These are phyloP conservation scores for Pseudognaphalium luteoalbum DNA, from an alignment of 129 eudicot genomes.

Conservation along the genomic window DNA sequence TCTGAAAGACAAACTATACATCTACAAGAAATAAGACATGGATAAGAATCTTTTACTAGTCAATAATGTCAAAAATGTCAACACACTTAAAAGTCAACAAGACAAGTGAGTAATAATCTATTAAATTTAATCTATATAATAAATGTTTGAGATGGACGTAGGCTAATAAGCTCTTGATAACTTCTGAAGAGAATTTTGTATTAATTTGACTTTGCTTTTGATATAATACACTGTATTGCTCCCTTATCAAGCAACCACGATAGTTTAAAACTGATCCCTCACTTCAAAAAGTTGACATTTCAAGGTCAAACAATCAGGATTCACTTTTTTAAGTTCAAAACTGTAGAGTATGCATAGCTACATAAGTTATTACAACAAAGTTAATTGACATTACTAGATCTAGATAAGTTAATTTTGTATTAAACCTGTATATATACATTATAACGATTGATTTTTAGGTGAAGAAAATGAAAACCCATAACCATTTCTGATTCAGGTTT, in stretches of 20 bases:
- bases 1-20: slow-evolving; percentile 88
- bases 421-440: background rate
- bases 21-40: slow-evolving; percentile 33
- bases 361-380: background rate
- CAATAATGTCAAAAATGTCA: slow-evolving; percentile 22
- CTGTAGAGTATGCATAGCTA: background rate
- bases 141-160: slow-evolving; percentile 19
- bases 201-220: slow-evolving; percentile 10
- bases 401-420: background rate
- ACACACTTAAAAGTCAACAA: slow-evolving; percentile 29
- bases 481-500: slow-evolving; percentile 2
- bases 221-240: slow-evolving; percentile 15
- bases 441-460: slow-evolving; percentile 14
- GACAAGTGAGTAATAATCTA: slow-evolving; percentile 10
- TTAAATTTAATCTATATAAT: slow-evolving; percentile 10
- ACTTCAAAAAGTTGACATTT: slow-evolving; percentile 25
- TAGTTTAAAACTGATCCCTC: background rate
- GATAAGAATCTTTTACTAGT: slow-evolving; percentile 6
- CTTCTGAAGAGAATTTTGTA: slow-evolving; percentile 20
- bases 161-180: slow-evolving; percentile 9
- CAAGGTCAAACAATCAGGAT: background rate
- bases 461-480: background rate
- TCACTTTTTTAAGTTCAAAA: slow-evolving; percentile 10
- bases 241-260: slow-evolving; percentile 13
- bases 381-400: background rate